These are phyloP conservation scores for Exophiala dermatitidis DNA, from an alignment of 2,329 filamentous ascomycete genomes.

Conservation along the genomic window DNA sequence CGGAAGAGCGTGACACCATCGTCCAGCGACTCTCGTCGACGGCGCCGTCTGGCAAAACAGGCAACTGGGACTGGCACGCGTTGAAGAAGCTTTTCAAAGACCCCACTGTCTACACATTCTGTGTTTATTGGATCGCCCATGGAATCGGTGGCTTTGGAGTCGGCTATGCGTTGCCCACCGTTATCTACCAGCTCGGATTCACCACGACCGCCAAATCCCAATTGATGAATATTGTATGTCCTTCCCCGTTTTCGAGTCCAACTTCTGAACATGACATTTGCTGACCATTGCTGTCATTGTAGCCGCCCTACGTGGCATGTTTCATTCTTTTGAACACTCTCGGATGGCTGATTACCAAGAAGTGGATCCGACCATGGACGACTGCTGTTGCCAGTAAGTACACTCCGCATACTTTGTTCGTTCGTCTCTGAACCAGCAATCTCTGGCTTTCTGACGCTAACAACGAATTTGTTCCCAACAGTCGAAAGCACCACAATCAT, in stretches of 20 bases:
- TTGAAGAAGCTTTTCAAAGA: conserved; percentile 31
- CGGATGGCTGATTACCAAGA: conserved; percentile 12
- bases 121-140: conserved; percentile 37
- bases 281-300: neutral
- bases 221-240: conserved; percentile 42
- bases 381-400: conserved; percentile 30
- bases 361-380: conserved; percentile 16
- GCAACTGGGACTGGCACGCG: conserved; percentile 26
- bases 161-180: conserved; percentile 37
- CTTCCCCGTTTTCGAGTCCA: too few relatives aligned
- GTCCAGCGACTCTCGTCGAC: conserved; percentile 30
- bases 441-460: conserved; percentile 12
- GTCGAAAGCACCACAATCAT: conserved; percentile 17
- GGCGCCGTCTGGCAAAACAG: conserved; percentile 10
- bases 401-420: neutral
- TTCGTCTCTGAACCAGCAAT: neutral
- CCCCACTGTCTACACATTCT: conserved; percentile 36
- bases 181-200: conserved; percentile 40
- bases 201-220: conserved; percentile 38
- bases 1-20: conserved; percentile 27
- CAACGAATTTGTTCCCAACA: conserved; percentile 16
- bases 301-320: conserved; percentile 24
- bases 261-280: neutral
- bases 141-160: conserved; percentile 40
- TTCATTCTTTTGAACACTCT: conserved; percentile 27